Conservation (phyloP, 2,329 filamentous ascomycete genomes). For the Ilyonectria destructans region DNA sequence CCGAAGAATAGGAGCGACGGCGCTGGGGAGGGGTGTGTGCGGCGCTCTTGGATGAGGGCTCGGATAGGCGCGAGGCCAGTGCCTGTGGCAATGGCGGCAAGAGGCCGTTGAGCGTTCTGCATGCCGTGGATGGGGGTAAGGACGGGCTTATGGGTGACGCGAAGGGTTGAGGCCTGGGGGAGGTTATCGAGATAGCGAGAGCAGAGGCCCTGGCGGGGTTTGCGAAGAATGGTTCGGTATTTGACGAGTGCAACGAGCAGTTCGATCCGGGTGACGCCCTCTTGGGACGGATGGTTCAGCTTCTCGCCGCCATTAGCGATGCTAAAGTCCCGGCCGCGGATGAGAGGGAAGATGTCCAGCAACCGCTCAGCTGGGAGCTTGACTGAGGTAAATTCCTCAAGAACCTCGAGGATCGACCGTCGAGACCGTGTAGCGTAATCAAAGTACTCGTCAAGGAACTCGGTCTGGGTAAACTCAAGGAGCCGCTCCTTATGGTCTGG, state of each 20-base stretch:
- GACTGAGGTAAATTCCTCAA: conserved; percentile 91
- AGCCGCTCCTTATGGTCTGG: conserved; percentile 85
- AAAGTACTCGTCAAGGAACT: conserved; percentile 91
- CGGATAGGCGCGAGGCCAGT: conserved; percentile 91
- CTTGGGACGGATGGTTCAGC: conserved; percentile 49
- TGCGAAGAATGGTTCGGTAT: conserved; percentile 89
- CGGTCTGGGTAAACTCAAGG: conserved; percentile 84
- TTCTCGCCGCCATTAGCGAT: conserved; percentile 81
- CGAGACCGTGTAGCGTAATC: conserved; percentile 95
- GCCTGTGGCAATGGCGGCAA: conserved; percentile 86
- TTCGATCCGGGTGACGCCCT: conserved; percentile 70
- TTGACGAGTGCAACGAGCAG: conserved; percentile 91
- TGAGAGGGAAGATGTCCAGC: conserved; percentile 82
- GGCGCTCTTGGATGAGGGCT: conserved; percentile 84
- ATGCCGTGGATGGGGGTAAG: conserved; percentile 60
- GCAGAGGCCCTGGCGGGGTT: conserved; percentile 88
- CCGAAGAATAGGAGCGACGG: conserved; percentile 84
- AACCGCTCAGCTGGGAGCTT: conserved; percentile 84
- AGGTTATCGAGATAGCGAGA: conserved; percentile 87
- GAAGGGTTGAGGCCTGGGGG: conserved; percentile 69
- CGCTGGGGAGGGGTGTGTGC: conserved; percentile 48
- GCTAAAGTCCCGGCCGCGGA: conserved; percentile 94
- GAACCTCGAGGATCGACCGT: conserved; percentile 91
- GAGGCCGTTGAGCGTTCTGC: conserved; percentile 64
- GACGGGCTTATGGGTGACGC: conserved; percentile 71